phyloP scores from a whole-genome alignment of 2,329 filamentous ascomycete genomes.

The Fusarium concolor region DNA sequence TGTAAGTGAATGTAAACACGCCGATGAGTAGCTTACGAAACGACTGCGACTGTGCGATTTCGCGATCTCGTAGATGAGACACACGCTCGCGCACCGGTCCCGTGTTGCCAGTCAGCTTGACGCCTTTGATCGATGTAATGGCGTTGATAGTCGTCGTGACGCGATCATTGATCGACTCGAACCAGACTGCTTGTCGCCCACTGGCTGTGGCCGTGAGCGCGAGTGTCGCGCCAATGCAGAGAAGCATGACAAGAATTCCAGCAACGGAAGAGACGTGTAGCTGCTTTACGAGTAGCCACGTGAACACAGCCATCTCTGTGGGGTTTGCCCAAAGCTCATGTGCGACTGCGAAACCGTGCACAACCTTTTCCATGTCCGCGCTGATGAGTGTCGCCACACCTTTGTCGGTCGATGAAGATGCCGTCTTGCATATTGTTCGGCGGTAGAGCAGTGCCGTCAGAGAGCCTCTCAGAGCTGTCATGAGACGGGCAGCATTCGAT shows the following conservation, averaged over 20 bases:
- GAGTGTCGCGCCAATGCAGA: slow-evolving; percentile 11
- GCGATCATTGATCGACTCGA: slow-evolving; percentile 12
- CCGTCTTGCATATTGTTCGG: slow-evolving; percentile 6
- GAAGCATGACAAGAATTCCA: slow-evolving; percentile 14
- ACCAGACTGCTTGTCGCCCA: slow-evolving; percentile 9
- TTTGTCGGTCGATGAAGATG: slow-evolving; percentile 10
- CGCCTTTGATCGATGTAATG: slow-evolving; percentile 12
- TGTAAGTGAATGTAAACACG: slow-evolving; percentile 9
- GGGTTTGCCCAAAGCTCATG: slow-evolving; percentile 12
- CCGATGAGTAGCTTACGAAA: slow-evolving; percentile 10
- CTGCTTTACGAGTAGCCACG: slow-evolving; percentile 11
- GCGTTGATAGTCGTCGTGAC: slow-evolving; percentile 13
- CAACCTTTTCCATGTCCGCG: slow-evolving; percentile 12
- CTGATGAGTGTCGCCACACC: slow-evolving; percentile 10
- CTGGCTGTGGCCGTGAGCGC: slow-evolving; percentile 8
- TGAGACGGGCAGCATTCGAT: slow-evolving; percentile 9
- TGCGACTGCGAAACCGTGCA: slow-evolving; percentile 11
- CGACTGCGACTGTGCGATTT: slow-evolving; percentile 10
- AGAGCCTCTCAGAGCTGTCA: slow-evolving; percentile 9
- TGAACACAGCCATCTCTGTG: slow-evolving; percentile 6
- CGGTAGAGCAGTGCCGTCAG: slow-evolving; percentile 10
- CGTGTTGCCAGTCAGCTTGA: slow-evolving; percentile 8
- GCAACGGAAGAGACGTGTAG: slow-evolving; percentile 9
- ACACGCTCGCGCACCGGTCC: slow-evolving; percentile 4
- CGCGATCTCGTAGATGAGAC: slow-evolving; percentile 8